Conservation (phyloP, 2,329 filamentous ascomycete species). For the Thielaviopsis euricoi region DNA sequence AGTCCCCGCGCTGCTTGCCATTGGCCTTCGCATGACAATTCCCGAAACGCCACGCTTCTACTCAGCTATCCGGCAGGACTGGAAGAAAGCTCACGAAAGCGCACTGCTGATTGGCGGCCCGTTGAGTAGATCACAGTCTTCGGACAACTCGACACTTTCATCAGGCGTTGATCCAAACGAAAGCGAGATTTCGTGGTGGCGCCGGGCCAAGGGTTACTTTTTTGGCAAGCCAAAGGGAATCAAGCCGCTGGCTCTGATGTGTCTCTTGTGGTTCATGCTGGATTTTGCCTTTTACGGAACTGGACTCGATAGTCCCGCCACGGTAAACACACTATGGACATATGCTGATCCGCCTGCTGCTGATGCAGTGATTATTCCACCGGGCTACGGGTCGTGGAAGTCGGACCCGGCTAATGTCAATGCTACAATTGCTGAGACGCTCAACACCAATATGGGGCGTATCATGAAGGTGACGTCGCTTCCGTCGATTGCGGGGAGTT, state of each 20-base stretch:
- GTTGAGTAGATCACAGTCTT: constrained; percentile 3
- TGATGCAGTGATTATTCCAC: constrained; percentile 3
- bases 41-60: constrained; percentile 29
- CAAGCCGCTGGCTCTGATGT: constrained; percentile 25
- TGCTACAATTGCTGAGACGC: constrained; percentile 13
- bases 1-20: constrained; percentile 28
- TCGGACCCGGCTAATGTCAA: constrained; percentile 13
- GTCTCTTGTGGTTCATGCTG: constrained; percentile 34
- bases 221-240: constrained; percentile 15
- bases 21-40: constrained; percentile 31
- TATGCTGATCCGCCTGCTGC: constrained; percentile 4
- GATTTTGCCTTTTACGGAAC: constrained; percentile 39
- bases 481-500: constrained; percentile 12
- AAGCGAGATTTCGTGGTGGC: constrained; percentile 7
- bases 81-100: constrained; percentile 15
- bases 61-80: constrained; percentile 11
- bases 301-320: constrained; percentile 27
- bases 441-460: constrained; percentile 12
- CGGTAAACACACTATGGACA: constrained; percentile 22
- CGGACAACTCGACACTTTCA: constrained; percentile 6
- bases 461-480: constrained; percentile 12
- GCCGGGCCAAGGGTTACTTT: constrained; percentile 11
- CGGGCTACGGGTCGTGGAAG: constrained; percentile 9
- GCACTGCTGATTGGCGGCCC: constrained; percentile 5
- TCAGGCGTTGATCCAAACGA: neutral